Evolutionary conservation across 2,329 filamentous ascomycete genomes (phyloP), one percentile per base, ranked within the genome.

Genomic region (Beauveria australis): DNA sequence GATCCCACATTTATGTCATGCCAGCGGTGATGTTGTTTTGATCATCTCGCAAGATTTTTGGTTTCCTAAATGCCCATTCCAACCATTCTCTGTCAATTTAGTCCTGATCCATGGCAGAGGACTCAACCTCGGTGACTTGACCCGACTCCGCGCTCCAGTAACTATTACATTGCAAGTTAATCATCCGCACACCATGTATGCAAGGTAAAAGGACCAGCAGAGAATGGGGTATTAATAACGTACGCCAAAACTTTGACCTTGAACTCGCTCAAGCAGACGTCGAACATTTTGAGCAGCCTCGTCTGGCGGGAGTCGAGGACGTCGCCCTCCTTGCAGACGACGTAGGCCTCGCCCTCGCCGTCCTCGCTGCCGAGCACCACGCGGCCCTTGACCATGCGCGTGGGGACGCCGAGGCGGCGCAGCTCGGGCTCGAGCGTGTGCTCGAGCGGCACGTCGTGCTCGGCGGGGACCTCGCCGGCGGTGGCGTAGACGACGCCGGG

Each of bases 391-490:
- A 92, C 84, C 78, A 99, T 84, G 69, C 88, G 85, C 56, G 92
- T 96, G 43, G 94, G 94, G 74, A 99, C 87, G 60, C 91, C 91
- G 70, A 97, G 84, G 68, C 91, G 90, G 67, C 94, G 83, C 74
- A 99, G 80, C 73, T 92, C 92, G 12, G 91, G 91, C 82, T 99
- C 94, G 67, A 97, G 80, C 64, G 87, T 90, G 79, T 96, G 91
- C 72, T 91, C 87, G 64, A 99, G 76, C 52, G 90, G 89, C 64
- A 96, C 86, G 73, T 99, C 94, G 68, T 96, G 82, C 67, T 92
- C 89, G 26, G 78, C 78, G 22, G 89, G 81, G 26, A 96, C 81
- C 76, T 95, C 89, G 64, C 93, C 93, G 61, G 83, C 93, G 46
- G 84, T 86, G 62, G 88, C 86, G 76, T 92, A 89, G 62, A 99